Evolutionary conservation across 345 rosid genomes (phyloP), one percentile per base, ranked within the genome.

Genomic region (Stellera chamaejasme): DNA sequence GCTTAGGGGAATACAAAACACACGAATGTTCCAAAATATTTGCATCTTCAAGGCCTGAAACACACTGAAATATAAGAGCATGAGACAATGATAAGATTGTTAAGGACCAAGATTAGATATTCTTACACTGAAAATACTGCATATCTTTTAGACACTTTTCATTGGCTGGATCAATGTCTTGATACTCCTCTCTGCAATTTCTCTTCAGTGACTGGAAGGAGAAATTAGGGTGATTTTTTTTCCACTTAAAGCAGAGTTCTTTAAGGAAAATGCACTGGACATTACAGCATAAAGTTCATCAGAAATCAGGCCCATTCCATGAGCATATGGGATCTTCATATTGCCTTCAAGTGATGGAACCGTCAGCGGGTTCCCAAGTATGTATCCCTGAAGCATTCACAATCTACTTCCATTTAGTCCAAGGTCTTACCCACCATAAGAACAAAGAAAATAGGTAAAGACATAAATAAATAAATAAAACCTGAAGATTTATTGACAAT

Each of bases 401-500:
- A 13, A 48, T 48, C 39, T 32, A 32, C 4, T 32, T 32, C 4
- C 39, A 32, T 32, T 8, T 8, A 32, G 39, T 32, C 39, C 39
- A 32, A 32, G 5, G 0, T 32, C 9, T 32, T 32, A 8, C 39
- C 7, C 9, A 32, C 9, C 39, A 32, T 32, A 8, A 19, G 23
- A 19, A 32, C 39, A 32, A 32, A 32, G 7, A 32, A 19, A 32
- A 32, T 32, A 32, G 5, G 39, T 2, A 2, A 32, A 8, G 9
- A 5, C 39, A 32, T 2, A 32, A 32, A 8, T 1, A 5, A 19
- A 19, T 1, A 5, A 32, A 2, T 1, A 32, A 16, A 39, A 84
- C 96, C 96, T 85, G 80, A 11, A 89, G 60, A 61, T 81, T 77
- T 45, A 83, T 65, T 13, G 53, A 13, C 32, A 87, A 87, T 59